Evolutionary conservation across 768 basidiomycete genomes (phyloP), one percentile per base, ranked within the genome.

Genomic region (Lactarius psammicola): DNA sequence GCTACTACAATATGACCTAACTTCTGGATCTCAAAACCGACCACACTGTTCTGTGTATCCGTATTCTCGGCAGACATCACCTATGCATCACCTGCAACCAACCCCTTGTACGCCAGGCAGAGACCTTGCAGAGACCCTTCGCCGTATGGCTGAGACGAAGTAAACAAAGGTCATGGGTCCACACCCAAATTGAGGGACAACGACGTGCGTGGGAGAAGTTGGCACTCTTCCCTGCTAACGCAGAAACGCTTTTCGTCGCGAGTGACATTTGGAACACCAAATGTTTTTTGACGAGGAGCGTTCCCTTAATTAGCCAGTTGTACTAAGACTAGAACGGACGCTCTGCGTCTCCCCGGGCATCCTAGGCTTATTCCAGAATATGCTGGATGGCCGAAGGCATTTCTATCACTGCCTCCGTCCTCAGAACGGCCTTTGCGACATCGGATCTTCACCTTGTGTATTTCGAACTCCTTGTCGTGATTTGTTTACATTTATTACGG

Each of bases 281-380:
- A n/a, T n/a, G n/a, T n/a, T n/a, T n/a, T n/a, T n/a, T n/a, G 15
- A 59, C 38, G n/a, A 59, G n/a, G n/a, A n/a, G n/a, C 13, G 44
- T 10, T n/a, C 79, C 4, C 20, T 44, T 57, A 31, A 38, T 66
- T 70, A 92, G 90, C 95, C 95, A 30, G 92, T 97, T 15, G 87
- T 96, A 0, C 83, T n/a, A n/a, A n/a, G 94, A 20, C 80, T 97
- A 2, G 85, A 85, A 70, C 89, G 90, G 28, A 95, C 91, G 77
- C 80, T 97, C 18, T 96, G 93, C 76, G 80, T 98, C 31, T 88
- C 97, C 77, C 95, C 95, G 0, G 95, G 95, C 34, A 92, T 97
- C 54, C 95, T 95, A 0, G 76, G 80, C 4, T 81, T 96, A 34
- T 96, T 95, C 78, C 86, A 89, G 71, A 85, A 84, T 74, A 88